Base-by-base conservation (phyloP, 306 rosid genomes). In the Lathyrus oleraceus region DNA sequence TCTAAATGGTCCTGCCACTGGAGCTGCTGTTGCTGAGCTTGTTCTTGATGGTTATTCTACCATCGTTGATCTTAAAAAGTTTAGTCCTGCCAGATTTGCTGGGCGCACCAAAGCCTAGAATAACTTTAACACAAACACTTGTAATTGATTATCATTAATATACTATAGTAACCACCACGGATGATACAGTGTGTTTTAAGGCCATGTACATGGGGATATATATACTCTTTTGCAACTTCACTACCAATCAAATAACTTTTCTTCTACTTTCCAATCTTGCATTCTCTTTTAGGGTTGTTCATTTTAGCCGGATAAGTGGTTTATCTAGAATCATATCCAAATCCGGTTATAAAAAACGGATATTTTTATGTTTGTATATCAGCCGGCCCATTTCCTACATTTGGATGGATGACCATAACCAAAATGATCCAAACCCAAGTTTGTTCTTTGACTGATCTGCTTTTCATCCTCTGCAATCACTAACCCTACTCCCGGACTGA, bases 1-100 rank as follows among this genome's bases (percentile, higher is more conserved):
- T 81, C 80, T 94, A 5, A 94, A 94, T 76, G 98, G 87, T 20
- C 97, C 96, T 5, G 98, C 98, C 38, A 94, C 97, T 48, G 98
- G 97, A 0, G 95, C 88, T 80, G 90, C 96, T 12, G 23, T 94
- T 74, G 90, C 98, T 19, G 91, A 94, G 74, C 97, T 94, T 81
- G 64, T 94, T 8, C 54, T 90, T 40, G 84, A 90, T 80, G 96
- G 98, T 3, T 56, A 47, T 43, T 84, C 95, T 19, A 47, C 60
- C 61, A 83, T 94, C 73, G 95, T 87, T 73, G 98, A 90, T 84
- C 88, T 94, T 70, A 54, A 71, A 21, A 58, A 7, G 19, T 94
- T 94, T 67, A 90, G 87, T 74, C 97, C 97, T 0, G 76, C 86
- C 39, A 88, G 98, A 80, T 94, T 94, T 70, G 62, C 60, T 20